These are phyloP conservation scores for Clitocybe nebularis DNA, from an alignment of 1,284 basidiomycete genomes.

Conservation along the genomic window DNA sequence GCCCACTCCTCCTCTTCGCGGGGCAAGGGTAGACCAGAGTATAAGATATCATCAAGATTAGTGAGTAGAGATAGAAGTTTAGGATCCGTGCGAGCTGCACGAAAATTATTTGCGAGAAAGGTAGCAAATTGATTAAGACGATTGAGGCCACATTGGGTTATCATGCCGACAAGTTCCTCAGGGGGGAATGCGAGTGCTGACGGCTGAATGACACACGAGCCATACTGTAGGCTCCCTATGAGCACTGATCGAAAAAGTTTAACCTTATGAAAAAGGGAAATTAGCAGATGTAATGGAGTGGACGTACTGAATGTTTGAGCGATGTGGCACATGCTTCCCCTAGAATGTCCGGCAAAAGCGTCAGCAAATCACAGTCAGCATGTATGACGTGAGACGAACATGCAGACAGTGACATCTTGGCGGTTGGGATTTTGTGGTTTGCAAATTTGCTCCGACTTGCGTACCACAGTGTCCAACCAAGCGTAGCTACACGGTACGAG, in stretches of 20 bases:
- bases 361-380: slow-evolving; percentile 22
- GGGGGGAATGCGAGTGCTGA: slow-evolving; percentile 59
- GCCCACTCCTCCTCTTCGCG: slow-evolving; percentile 63
- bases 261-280: slow-evolving; percentile 25
- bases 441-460: slow-evolving; percentile 52
- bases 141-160: slow-evolving; percentile 60
- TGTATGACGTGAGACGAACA: slow-evolving; percentile 44
- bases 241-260: slow-evolving; percentile 51
- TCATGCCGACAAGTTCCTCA: slow-evolving; percentile 69
- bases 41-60: slow-evolving; percentile 50
- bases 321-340: slow-evolving; percentile 72
- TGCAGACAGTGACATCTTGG: slow-evolving; percentile 66
- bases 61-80: slow-evolving; percentile 55
- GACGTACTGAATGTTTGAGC: slow-evolving; percentile 61
- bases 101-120: slow-evolving; percentile 60
- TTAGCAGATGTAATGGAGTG: slow-evolving; percentile 23
- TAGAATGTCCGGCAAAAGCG: slow-evolving; percentile 35
- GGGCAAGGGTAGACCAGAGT: slow-evolving; percentile 51
- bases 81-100: slow-evolving; percentile 54
- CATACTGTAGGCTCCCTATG: slow-evolving; percentile 64
- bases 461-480: slow-evolving; percentile 52
- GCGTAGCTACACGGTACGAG: slow-evolving; percentile 57
- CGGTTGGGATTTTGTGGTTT: slow-evolving; percentile 42
- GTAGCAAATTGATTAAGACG: slow-evolving; percentile 68
- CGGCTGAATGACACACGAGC: slow-evolving; percentile 66